These are phyloP conservation scores for Naumovozyma dairenensis DNA, from an alignment of 805 yeast genomes.

Conservation along the genomic window DNA sequence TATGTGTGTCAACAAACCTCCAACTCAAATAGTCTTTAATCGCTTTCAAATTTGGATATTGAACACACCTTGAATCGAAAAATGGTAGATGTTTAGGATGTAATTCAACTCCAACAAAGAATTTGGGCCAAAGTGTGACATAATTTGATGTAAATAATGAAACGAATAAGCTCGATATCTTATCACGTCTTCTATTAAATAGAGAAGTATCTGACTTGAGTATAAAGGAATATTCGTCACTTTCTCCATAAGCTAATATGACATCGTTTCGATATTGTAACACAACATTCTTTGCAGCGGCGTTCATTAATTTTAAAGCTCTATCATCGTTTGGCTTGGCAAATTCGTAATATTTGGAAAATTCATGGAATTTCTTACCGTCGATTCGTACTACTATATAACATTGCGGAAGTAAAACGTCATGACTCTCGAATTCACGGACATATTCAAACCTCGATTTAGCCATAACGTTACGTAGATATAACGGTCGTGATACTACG, in stretches of 20 bases:
- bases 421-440: constrained; percentile 65
- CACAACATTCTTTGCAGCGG: constrained; percentile 61
- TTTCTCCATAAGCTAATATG: constrained; percentile 81
- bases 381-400: constrained; percentile 80
- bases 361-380: constrained; percentile 88
- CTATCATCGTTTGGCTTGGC: constrained; percentile 77
- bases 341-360: constrained; percentile 64
- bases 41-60: constrained; percentile 55
- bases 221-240: constrained; percentile 88
- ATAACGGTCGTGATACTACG: no score
- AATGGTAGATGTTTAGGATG: constrained; percentile 56
- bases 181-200: constrained; percentile 74
- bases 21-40: constrained; percentile 81
- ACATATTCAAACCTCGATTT: constrained; percentile 86
- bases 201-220: constrained; percentile 51
- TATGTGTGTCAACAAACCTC: constrained; percentile 96
- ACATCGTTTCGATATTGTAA: constrained; percentile 58
- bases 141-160: constrained; percentile 75
- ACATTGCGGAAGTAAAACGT: constrained; percentile 64
- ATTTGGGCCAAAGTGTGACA: constrained; percentile 52
- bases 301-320: constrained; percentile 75
- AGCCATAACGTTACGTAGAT: no score
- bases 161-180: constrained; percentile 72
- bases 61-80: constrained; percentile 85
- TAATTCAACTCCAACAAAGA: constrained; percentile 43